Base-by-base conservation (phyloP, 2,329 filamentous ascomycete genomes). In the Thielaviopsis musarum region DNA sequence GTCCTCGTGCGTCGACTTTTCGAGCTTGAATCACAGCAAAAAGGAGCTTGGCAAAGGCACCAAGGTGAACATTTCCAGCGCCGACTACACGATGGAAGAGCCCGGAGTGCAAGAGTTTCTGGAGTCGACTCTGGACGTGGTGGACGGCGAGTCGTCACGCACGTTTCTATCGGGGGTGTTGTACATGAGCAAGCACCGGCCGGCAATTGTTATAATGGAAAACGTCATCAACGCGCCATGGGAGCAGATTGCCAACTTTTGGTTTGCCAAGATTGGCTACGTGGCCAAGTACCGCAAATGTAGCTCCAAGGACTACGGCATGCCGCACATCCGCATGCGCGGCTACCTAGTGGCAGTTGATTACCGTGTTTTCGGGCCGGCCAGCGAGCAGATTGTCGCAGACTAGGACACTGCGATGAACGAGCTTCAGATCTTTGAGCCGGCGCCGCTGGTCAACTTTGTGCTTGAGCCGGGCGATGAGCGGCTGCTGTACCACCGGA, bases 1-100 rank as follows among this genome's bases (percentile, higher is more conserved):
- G 0, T 87, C 84, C 51, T 83, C 85, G 0, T 93, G 87, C 64
- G 84, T 88, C 1, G 87, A 91, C 65, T 87, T 85, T 63, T 91
- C 87, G 0, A 66, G 64, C 0, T 68, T 90, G 34, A 91, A 90
- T 67, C 62, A 56, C 7, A 64, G 61, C 0, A 78, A 72, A 56
- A 81, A 81, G 60, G 68, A 69, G 0, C 51, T 60, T 10, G 49
- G 54, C 19, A 62, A 60, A 57, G 15, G 81, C 9, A 65, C 77
- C 15, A 65, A 70, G 0, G 81, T 82, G 61, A 73, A 74, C 0
- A 69, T 72, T 45, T 70, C 70, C 1, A 77, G 77, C 59, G 70
- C 74, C 0, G 49, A 61, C 49, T 61, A 53, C 41, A 57, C 54
- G 5, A n/a, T 21, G 3, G 17, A 61, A 17, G 56, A 56, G 19